Evolutionary conservation across 768 basidiomycete species (phyloP).

Genomic region (Kwoniella europaea): DNA sequence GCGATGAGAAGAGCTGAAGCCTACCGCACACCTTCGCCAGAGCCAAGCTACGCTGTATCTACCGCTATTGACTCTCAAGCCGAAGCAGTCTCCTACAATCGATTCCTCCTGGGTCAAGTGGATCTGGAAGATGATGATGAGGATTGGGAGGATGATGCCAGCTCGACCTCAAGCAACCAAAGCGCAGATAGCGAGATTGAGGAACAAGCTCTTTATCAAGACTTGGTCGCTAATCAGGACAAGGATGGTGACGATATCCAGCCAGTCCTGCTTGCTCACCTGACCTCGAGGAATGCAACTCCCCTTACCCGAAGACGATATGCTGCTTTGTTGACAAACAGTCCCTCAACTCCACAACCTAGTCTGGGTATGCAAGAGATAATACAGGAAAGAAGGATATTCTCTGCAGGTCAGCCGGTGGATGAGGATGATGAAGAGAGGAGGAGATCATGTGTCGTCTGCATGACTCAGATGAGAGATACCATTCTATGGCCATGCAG

Average conservation of each 20-base stretch:
- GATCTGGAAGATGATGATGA: constrained; percentile 48
- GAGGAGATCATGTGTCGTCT: constrained; percentile 46
- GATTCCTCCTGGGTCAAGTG: constrained; percentile 40
- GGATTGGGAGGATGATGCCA: constrained; percentile 40
- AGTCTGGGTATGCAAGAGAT: constrained; percentile 24
- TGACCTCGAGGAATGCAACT: constrained; percentile 35
- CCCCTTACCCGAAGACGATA: constrained; percentile 49
- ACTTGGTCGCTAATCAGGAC: constrained; percentile 23
- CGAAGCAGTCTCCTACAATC: constrained; percentile 23
- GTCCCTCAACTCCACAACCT: constrained; percentile 18
- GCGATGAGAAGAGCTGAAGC: neutral
- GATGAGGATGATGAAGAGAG: constrained; percentile 48
- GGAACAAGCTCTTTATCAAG: constrained; percentile 34
- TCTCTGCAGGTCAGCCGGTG: constrained; percentile 1
- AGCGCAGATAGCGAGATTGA: constrained; percentile 20
- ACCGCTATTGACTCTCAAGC: constrained; percentile 15
- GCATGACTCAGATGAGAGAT: constrained; percentile 50
- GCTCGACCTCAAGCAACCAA: constrained; percentile 21
- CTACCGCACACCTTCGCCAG: neutral
- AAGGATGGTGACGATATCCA: constrained; percentile 35
- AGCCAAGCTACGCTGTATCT: constrained; percentile 16
- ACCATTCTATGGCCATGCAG: constrained; percentile 55
- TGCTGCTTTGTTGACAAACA: constrained; percentile 34
- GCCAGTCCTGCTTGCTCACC: constrained; percentile 51
- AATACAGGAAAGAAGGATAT: constrained; percentile 28